These are phyloP conservation scores for Fonsecaea nubica DNA, from an alignment of 2,329 filamentous ascomycete species.

Conservation along the genomic window DNA sequence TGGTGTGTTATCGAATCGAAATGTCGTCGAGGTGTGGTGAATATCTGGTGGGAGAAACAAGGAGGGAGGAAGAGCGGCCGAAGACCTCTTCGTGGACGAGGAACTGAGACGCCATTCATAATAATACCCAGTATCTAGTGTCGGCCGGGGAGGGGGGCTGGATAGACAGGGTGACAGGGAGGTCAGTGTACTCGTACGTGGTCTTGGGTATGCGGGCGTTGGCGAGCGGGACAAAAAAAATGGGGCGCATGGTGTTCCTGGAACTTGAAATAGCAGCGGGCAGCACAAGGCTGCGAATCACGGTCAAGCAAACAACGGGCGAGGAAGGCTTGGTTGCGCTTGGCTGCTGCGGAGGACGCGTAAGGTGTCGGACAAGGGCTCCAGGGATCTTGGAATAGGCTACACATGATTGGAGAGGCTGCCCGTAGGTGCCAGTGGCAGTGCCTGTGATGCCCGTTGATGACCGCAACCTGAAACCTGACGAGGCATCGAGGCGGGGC, in stretches of 20 bases:
- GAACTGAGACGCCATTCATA: not conserved
- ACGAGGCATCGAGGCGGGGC: not conserved
- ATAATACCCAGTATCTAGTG: not conserved
- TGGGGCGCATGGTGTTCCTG: not conserved
- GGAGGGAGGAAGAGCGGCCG: not conserved
- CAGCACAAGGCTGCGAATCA: constrained; percentile 4
- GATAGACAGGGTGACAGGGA: not conserved
- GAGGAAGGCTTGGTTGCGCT: not conserved
- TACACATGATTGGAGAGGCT: not conserved
- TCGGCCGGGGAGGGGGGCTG: not conserved
- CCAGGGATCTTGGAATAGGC: not conserved
- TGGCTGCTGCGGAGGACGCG: constrained; percentile 4
- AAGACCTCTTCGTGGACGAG: not conserved
- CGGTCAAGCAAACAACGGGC: not conserved
- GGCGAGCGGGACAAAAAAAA: not conserved
- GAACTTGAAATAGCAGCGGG: constrained; percentile 3
- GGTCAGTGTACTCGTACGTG: not conserved
- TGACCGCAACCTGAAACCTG: not conserved
- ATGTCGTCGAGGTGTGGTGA: not conserved
- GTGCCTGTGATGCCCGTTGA: not conserved
- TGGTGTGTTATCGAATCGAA: not conserved
- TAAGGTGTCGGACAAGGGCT: not conserved
- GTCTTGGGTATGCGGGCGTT: not conserved
- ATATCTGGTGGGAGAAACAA: not conserved
- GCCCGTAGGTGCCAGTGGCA: not conserved